Conservation (phyloP, 768 basidiomycete species). For the Boletus bicolor region DNA sequence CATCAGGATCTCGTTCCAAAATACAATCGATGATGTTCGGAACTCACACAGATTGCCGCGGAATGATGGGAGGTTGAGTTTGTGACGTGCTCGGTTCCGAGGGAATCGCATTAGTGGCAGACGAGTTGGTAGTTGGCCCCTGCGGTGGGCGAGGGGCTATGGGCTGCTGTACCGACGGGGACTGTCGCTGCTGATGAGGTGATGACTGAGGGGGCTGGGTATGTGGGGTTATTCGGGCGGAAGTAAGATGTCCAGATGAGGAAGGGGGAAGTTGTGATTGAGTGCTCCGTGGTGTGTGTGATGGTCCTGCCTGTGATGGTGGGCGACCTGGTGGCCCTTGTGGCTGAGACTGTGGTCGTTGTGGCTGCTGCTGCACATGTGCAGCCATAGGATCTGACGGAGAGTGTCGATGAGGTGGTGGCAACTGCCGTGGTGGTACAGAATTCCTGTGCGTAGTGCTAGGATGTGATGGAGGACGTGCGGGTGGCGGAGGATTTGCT, state of each 20-base stretch:
- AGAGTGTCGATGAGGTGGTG: constrained; percentile 43
- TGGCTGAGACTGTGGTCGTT: constrained; percentile 60
- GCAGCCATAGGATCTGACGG: constrained; percentile 45
- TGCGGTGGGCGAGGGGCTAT: constrained; percentile 38
- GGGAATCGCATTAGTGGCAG: constrained; percentile 24
- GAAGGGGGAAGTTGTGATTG: constrained; percentile 36
- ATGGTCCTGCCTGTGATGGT: constrained; percentile 47
- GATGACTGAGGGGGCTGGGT: constrained; percentile 33
- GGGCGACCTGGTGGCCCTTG: constrained; percentile 47
- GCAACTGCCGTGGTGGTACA: constrained; percentile 32
- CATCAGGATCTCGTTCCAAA: constrained; percentile 13
- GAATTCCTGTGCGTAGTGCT: constrained; percentile 29
- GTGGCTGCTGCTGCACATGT: constrained; percentile 39
- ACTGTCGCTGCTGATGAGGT: constrained; percentile 31
- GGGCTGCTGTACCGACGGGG: constrained; percentile 35
- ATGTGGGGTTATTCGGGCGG: constrained; percentile 36
- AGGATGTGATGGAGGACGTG: constrained; percentile 46
- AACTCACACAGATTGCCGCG: constrained; percentile 34
- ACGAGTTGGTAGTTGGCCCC: constrained; percentile 21
- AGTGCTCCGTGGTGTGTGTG: constrained; percentile 45
- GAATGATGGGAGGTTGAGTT: constrained; percentile 26
- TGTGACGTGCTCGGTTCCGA: constrained; percentile 34
- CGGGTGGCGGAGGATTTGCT: constrained; percentile 37
- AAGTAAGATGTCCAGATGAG: constrained; percentile 23
- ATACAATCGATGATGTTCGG: background rate